Percentiles rank a stretch among this genome's conserved stretches.
phyloP scores from a whole-genome alignment of 805 yeast genomes.

The Candida patagonica region DNA sequence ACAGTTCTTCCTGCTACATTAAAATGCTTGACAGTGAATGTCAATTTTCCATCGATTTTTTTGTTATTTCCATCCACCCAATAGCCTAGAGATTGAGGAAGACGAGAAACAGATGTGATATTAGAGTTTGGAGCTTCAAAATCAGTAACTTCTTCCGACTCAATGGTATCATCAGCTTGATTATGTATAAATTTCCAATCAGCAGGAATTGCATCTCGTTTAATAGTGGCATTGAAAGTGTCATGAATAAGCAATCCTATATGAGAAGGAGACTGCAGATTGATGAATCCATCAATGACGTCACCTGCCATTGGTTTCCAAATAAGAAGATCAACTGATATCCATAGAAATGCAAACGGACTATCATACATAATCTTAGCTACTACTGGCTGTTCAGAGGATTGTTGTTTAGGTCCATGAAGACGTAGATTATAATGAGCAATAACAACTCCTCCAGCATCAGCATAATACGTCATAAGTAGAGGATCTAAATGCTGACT shows the following conservation, averaged over 20 bases:
- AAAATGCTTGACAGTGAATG: slow-evolving; percentile 63
- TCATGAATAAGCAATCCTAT: slow-evolving; percentile 86
- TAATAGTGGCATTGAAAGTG: slow-evolving; percentile 89
- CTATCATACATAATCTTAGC: slow-evolving; percentile 68
- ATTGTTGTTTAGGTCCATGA: slow-evolving; percentile 34
- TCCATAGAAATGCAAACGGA: slow-evolving; percentile 87
- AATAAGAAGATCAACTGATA: slow-evolving; percentile 66
- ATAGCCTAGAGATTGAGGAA: slow-evolving; percentile 54
- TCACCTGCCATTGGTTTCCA: slow-evolving; percentile 94
- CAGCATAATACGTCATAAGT: slow-evolving; percentile 68
- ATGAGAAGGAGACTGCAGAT: slow-evolving; percentile 92
- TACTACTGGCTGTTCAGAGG: slow-evolving; percentile 35
- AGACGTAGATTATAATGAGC: slow-evolving; percentile 63
- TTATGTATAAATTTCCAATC: slow-evolving; percentile 79
- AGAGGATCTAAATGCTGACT: slow-evolving; percentile 86
- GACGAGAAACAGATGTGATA: slow-evolving; percentile 8
- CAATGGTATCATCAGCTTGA: slow-evolving; percentile 47
- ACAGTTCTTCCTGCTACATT: slow-evolving; percentile 66
- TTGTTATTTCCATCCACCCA: slow-evolving; percentile 76
- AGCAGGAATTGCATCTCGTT: slow-evolving; percentile 74
- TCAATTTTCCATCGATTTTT: slow-evolving; percentile 73
- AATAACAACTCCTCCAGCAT: slow-evolving; percentile 74
- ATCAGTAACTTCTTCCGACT: background rate
- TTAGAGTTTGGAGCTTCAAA: slow-evolving; percentile 11
- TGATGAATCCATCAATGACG: slow-evolving; percentile 72